phyloP scores from a whole-genome alignment of 2,329 filamentous ascomycete genomes.

The Xylaria multiplex region DNA sequence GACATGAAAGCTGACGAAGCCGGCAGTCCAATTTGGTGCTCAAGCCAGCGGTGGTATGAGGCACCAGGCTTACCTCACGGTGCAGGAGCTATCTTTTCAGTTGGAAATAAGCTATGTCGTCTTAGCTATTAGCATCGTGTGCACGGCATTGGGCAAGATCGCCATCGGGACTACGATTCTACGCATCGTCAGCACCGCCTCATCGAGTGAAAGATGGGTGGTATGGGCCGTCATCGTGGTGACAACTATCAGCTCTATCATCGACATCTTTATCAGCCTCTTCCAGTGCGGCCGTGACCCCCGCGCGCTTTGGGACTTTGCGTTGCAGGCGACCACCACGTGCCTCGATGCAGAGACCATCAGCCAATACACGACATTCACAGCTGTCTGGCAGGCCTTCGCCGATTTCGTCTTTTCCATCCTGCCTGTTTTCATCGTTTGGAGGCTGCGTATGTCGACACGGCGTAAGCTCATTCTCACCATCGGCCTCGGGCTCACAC shows the following conservation, averaged over 20 bases:
- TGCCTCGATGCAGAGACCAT: conserved; percentile 17
- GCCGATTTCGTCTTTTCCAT: conserved; percentile 28
- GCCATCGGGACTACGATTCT: conserved; percentile 29
- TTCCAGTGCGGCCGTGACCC: conserved; percentile 30
- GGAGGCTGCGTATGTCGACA: conserved; percentile 26
- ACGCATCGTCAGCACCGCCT: conserved; percentile 27
- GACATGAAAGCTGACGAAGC: conserved; percentile 14
- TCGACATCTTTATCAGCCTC: conserved; percentile 28
- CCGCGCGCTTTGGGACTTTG: conserved; percentile 18
- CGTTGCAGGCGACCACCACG: conserved; percentile 5
- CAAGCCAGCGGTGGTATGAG: conserved; percentile 27
- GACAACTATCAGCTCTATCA: conserved; percentile 23
- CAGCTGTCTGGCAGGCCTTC: conserved; percentile 29
- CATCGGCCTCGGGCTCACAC: conserved; percentile 31
- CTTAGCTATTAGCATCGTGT: conserved; percentile 24
- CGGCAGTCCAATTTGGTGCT: conserved; percentile 25
- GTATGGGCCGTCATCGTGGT: conserved; percentile 26
- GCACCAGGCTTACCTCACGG: conserved; percentile 18
- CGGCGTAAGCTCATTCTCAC: conserved; percentile 27
- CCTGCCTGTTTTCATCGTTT: conserved; percentile 29
- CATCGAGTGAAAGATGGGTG: conserved; percentile 23
- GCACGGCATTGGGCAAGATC: conserved; percentile 29
- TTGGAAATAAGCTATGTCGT: conserved; percentile 23
- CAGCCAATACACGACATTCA: conserved; percentile 27
- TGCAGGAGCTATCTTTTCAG: conserved; percentile 21